A percentile compares a stretch with the other conserved stretches of the same genome.
These are phyloP conservation scores for Colletotrichum eleusines DNA, from an alignment of 2,329 filamentous ascomycete species.

Conservation along the genomic window DNA sequence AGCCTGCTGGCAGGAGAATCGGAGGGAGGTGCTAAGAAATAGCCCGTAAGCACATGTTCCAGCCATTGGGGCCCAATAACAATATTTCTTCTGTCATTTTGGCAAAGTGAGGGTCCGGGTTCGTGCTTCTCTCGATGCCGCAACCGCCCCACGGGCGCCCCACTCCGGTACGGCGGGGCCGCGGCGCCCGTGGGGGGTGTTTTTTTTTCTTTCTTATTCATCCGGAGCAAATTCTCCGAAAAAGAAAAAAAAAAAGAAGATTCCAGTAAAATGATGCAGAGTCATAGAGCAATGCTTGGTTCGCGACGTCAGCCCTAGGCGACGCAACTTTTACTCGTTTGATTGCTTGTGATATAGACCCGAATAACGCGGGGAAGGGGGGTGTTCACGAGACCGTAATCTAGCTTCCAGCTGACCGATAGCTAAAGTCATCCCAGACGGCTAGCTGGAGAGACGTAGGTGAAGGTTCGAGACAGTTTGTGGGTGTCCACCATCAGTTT, in stretches of 20 bases:
- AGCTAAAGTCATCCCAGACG: neutral
- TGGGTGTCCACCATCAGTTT: too few relatives aligned
- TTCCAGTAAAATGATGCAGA: slow-evolving; percentile 23
- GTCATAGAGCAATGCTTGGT: too few relatives aligned
- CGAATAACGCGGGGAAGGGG: neutral
- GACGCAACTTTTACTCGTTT: neutral
- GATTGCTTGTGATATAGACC: neutral
- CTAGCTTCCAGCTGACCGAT: neutral
- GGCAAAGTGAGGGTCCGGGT: slow-evolving; percentile 19
- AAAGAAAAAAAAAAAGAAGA: slow-evolving; percentile 21
- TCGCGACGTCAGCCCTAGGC: too few relatives aligned
- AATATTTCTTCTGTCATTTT: neutral
- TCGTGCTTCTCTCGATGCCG: slow-evolving; percentile 27
- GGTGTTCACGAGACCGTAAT: neutral
- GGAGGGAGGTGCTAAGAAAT: slow-evolving; percentile 1
- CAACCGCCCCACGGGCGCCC: neutral
- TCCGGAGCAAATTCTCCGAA: slow-evolving; percentile 25
- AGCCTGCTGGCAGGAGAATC: neutral
- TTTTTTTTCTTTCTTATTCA: too few relatives aligned
- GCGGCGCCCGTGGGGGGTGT: neutral
- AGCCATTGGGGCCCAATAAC: neutral
- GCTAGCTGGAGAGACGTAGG: too few relatives aligned
- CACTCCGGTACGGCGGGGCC: slow-evolving; percentile 18
- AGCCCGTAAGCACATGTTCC: neutral
- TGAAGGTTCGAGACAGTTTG: neutral